phyloP scores from a whole-genome alignment of 1,139 yeast genomes.

The Kodamaea ohmeri region DNA sequence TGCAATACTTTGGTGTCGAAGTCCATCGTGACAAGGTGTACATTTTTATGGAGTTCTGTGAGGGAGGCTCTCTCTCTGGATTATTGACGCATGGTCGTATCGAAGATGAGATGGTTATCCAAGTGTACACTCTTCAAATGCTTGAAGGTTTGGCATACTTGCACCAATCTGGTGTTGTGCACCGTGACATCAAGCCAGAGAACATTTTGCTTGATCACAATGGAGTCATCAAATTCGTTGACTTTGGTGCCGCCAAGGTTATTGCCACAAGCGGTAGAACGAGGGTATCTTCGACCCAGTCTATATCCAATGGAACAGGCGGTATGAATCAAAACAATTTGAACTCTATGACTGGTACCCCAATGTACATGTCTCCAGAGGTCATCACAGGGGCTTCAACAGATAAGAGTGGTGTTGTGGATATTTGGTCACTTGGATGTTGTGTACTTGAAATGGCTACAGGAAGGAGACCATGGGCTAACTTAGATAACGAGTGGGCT shows the following conservation, averaged over 20 bases:
- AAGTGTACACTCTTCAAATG: conserved; percentile 87
- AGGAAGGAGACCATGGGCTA: conserved; percentile 84
- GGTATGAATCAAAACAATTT: conserved; percentile 25
- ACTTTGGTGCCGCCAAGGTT: conserved; percentile 96
- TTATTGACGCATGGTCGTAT: conserved; percentile 82
- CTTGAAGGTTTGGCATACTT: conserved; percentile 92
- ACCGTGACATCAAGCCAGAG: conserved; percentile 95
- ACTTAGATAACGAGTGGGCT: conserved; percentile 96
- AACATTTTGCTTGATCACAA: conserved; percentile 86
- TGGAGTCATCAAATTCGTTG: conserved; percentile 93
- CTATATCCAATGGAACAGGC: conserved; percentile 3
- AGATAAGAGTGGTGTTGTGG: conserved; percentile 72
- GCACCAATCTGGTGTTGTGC: conserved; percentile 95
- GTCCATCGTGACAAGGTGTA: conserved; percentile 95
- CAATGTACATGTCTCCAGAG: conserved; percentile 99
- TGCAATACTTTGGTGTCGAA: conserved; percentile 94
- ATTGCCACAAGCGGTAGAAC: conserved; percentile 70
- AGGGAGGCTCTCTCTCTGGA: conserved; percentile 89
- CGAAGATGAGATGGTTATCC: conserved; percentile 92
- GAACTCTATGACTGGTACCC: conserved; percentile 84
- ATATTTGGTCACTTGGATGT: conserved; percentile 82
- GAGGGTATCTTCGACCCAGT: conserved; percentile 22
- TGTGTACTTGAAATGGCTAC: conserved; percentile 82
- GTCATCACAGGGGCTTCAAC: conserved; percentile 76
- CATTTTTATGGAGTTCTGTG: conserved; percentile 96